phyloP scores from a whole-genome alignment of 2,329 filamentous ascomycete genomes.

The Alternaria ethzedia region DNA sequence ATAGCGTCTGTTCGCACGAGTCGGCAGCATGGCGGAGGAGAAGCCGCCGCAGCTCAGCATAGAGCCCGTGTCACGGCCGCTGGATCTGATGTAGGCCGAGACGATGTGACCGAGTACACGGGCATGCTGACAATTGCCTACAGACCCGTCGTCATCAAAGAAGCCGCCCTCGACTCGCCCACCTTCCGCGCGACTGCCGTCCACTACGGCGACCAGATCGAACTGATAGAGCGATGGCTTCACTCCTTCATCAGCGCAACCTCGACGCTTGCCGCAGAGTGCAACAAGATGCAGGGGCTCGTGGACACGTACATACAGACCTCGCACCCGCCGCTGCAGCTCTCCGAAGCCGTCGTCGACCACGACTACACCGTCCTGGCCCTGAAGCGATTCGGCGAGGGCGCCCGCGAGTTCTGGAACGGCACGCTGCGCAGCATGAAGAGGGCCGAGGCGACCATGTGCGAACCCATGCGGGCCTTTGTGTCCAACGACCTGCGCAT shows the following conservation, averaged over 20 bases:
- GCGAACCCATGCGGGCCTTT: slow-evolving; percentile 83
- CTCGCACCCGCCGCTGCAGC: slow-evolving; percentile 73
- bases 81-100: slow-evolving; percentile 50
- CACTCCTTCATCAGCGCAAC: slow-evolving; percentile 71
- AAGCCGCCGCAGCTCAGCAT: slow-evolving; percentile 39
- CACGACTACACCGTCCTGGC: slow-evolving; percentile 94
- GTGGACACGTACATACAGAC: slow-evolving; percentile 79
- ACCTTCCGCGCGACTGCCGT: slow-evolving; percentile 87
- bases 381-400: slow-evolving; percentile 83
- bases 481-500: slow-evolving; percentile 77
- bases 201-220: slow-evolving; percentile 91
- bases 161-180: slow-evolving; percentile 94
- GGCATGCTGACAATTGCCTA: slow-evolving; percentile 12
- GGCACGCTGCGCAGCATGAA: slow-evolving; percentile 75
- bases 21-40: slow-evolving; percentile 45
- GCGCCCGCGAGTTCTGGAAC: slow-evolving; percentile 86
- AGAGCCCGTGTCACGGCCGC: slow-evolving; percentile 49
- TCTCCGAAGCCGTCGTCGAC: slow-evolving; percentile 86
- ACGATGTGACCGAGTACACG: neutral
- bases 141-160: slow-evolving; percentile 84
- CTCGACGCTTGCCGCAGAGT: slow-evolving; percentile 67
- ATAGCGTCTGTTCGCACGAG: neutral
- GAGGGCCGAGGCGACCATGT: slow-evolving; percentile 75
- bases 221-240: slow-evolving; percentile 91
- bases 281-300: slow-evolving; percentile 77